Percentiles rank a stretch among this genome's conserved stretches.
Evolutionary conservation across 2,329 filamentous ascomycete species (phyloP).

Genomic region (Coniochaeta sp.): DNA sequence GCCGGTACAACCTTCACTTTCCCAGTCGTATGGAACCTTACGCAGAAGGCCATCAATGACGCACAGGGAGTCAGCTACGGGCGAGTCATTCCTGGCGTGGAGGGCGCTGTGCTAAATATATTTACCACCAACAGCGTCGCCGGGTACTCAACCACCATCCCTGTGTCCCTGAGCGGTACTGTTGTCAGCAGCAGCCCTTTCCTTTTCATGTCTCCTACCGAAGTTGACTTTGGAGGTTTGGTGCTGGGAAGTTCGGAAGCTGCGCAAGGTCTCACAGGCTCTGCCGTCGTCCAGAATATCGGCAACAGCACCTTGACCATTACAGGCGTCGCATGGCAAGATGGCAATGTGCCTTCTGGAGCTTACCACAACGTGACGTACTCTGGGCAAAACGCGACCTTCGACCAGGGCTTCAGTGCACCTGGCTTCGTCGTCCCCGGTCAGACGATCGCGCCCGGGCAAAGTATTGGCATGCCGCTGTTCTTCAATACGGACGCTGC

Average conservation of each 20-base stretch:
- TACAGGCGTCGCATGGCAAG: conserved; percentile 24
- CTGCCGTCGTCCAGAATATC: conserved; percentile 27
- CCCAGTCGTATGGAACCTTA: conserved; percentile 30
- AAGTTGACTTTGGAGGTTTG: conserved; percentile 30
- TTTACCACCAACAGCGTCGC: conserved; percentile 26
- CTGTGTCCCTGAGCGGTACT: conserved; percentile 28
- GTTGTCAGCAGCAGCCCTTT: conserved; percentile 27
- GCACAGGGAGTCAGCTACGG: conserved; percentile 16
- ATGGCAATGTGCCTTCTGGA: conserved; percentile 15
- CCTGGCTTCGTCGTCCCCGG: conserved; percentile 20
- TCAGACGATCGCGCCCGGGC: conserved; percentile 19
- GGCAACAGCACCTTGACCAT: conserved; percentile 28
- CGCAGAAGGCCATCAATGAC: conserved; percentile 14
- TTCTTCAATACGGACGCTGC: conserved; percentile 23
- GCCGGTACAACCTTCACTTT: conserved; percentile 29
- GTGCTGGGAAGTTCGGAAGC: conserved; percentile 23
- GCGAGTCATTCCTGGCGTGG: conserved; percentile 24
- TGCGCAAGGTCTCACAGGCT: conserved; percentile 17
- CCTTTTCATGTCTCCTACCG: conserved; percentile 25
- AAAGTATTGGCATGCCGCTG: conserved; percentile 21
- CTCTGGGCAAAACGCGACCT: conserved; percentile 10
- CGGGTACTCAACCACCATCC: conserved; percentile 27
- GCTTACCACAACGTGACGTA: conserved; percentile 20
- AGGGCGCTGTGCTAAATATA: conserved; percentile 27
- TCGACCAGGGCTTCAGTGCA: conserved; percentile 21